A percentile compares a stretch with the other conserved stretches of the same genome.
phyloP scores from a whole-genome alignment of 495 filamentous ascomycete genomes.

The Tuber aestivum region DNA sequence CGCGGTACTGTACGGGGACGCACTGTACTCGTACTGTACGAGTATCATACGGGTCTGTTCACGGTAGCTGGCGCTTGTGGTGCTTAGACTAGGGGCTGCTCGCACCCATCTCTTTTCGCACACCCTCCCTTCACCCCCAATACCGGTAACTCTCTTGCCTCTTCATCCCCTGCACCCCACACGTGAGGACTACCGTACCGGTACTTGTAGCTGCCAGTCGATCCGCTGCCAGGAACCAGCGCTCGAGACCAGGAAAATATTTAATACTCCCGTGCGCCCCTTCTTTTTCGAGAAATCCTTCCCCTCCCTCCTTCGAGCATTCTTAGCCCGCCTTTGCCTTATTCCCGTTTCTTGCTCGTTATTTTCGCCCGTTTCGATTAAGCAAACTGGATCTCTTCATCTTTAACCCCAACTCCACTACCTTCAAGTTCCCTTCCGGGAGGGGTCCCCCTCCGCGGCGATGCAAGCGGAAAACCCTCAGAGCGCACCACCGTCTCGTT shows the following conservation, averaged over 20 bases:
- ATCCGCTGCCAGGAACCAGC: slow-evolving; percentile 20
- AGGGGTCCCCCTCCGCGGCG: slow-evolving; percentile 18
- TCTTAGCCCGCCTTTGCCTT: slow-evolving; percentile 10
- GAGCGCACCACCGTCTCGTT: slow-evolving; percentile 34
- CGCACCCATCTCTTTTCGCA: not conserved
- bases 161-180: slow-evolving; percentile 25
- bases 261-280: slow-evolving; percentile 25
- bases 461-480: slow-evolving; percentile 38
- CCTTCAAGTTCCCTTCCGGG: not conserved
- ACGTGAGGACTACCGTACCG: slow-evolving; percentile 35
- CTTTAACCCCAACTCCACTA: slow-evolving; percentile 3
- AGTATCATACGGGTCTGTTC: not conserved
- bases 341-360: not conserved
- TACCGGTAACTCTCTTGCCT: slow-evolving; percentile 3
- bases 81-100: not conserved
- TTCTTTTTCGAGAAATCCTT: slow-evolving; percentile 3
- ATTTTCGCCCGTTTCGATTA: not conserved
- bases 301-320: not conserved
- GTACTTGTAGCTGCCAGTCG: not conserved
- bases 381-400: slow-evolving; percentile 11
- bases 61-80: not conserved
- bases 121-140: not conserved
- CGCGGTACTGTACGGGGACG: not conserved
- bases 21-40: not conserved
- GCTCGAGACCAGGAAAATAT: slow-evolving; percentile 16